Evolutionary conservation across 345 rosid species (phyloP), one percentile per base, ranked within the genome.

Genomic region (Cardamine chenopodiifolia): DNA sequence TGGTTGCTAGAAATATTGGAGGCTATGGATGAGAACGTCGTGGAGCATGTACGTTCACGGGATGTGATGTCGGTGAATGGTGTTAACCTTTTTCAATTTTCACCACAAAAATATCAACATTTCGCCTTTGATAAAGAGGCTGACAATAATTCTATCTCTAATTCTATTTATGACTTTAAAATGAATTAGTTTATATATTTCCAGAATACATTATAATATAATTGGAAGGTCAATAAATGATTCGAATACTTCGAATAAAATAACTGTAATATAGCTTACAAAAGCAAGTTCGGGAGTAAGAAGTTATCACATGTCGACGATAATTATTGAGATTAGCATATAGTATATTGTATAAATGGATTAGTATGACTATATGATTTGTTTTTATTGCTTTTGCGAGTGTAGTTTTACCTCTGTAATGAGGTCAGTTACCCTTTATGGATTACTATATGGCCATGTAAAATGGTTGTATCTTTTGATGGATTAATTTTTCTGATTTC

Each of bases 31-130:
- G 14, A 42, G 55, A 42, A 44, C 13, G 71, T 64, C 71, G 66
- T 67, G 68, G 68, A 40, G 62, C 52, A 20, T 14, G 74, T 75
- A n/a, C n/a, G n/a, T n/a, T n/a, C n/a, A n/a, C n/a, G n/a, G n/a
- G n/a, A n/a, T n/a, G n/a, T n/a, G n/a, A n/a, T n/a, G n/a, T n/a
- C n/a, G n/a, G n/a, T n/a, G n/a, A n/a, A n/a, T n/a, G n/a, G n/a
- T n/a, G n/a, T n/a, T n/a, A n/a, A n/a, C n/a, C n/a, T n/a, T n/a
- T n/a, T n/a, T n/a, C n/a, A n/a, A n/a, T n/a, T n/a, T n/a, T n/a
- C n/a, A n/a, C n/a, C n/a, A n/a, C n/a, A n/a, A n/a, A n/a, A n/a
- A n/a, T n/a, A n/a, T n/a, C n/a, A n/a, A n/a, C n/a, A n/a, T n/a
- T n/a, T n/a, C n/a, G n/a, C n/a, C n/a, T n/a, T n/a, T n/a, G n/a